Evolutionary conservation across 208 protist genomes (phyloP).

Genomic region (Acanthamoeba castellanii): DNA sequence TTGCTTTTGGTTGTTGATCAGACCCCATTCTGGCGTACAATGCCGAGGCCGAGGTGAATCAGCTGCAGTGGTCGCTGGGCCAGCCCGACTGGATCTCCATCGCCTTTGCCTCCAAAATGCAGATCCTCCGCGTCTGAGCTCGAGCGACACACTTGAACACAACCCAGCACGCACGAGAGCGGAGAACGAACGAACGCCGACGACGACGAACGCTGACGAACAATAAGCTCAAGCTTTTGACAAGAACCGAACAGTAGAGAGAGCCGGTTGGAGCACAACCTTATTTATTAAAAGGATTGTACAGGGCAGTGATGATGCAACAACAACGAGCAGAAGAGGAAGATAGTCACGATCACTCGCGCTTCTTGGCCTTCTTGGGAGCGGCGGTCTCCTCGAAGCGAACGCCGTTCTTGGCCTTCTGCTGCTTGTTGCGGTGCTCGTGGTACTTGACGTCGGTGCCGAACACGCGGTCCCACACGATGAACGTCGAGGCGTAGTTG

Average conservation of each 20-base stretch:
- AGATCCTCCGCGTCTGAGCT: constrained; percentile 88
- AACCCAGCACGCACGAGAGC: neutral
- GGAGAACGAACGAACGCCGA: neutral
- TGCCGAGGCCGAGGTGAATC: constrained; percentile 91
- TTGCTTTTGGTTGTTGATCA: constrained; percentile 93
- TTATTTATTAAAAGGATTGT: too few species aligned
- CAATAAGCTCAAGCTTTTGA: too few species aligned
- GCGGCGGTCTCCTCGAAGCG: neutral
- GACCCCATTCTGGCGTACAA: constrained; percentile 92
- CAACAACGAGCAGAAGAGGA: too few species aligned
- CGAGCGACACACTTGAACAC: neutral
- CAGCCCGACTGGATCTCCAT: constrained; percentile 92
- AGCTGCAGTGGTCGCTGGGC: constrained; percentile 90
- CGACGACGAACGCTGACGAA: too few species aligned
- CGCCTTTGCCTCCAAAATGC: constrained; percentile 87
- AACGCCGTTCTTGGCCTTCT: neutral
- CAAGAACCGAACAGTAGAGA: too few species aligned
- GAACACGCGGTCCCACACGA: constrained; percentile 77
- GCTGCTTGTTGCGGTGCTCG: constrained; percentile 25
- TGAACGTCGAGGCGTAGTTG: constrained; percentile 85
- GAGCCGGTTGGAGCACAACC: too few species aligned
- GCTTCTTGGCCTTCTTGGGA: neutral
- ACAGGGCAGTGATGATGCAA: too few species aligned
- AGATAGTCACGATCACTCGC: neutral
- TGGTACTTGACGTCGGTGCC: constrained; percentile 81